phyloP scores from a whole-genome alignment of 495 filamentous ascomycete species.

The Sordaria brevicollis region DNA sequence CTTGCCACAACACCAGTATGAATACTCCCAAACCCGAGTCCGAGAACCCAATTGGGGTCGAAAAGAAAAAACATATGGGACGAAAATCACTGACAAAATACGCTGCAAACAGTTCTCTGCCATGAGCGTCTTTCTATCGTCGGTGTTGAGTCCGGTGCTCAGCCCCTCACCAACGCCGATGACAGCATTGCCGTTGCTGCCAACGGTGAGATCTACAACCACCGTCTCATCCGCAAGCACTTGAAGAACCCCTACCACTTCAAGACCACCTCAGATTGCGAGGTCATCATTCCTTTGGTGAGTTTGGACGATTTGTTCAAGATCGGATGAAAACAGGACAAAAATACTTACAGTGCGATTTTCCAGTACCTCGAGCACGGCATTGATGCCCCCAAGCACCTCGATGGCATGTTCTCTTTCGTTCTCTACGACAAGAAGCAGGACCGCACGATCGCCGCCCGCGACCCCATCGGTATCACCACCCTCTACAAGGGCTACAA shows the following conservation, averaged over 20 bases:
- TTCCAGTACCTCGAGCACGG: conserved; percentile 87
- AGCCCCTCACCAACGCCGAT: conserved; percentile 88
- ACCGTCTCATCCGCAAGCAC: conserved; percentile 78
- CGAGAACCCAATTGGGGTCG: background rate
- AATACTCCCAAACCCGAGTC: background rate
- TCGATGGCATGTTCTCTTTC: conserved; percentile 99
- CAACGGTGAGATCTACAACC: conserved; percentile 99
- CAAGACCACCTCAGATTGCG: conserved; percentile 96
- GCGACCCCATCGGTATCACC: conserved; percentile 95
- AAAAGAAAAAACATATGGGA: background rate
- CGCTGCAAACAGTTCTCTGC: conserved; percentile 60
- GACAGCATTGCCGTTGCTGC: conserved; percentile 82
- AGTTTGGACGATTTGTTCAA: conserved; percentile 15
- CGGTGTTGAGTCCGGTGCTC: conserved; percentile 90
- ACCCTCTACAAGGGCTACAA: conserved; percentile 94
- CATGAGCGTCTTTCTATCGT: conserved; percentile 97
- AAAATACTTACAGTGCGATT: background rate
- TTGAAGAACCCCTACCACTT: conserved; percentile 77
- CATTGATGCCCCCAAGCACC: conserved; percentile 82
- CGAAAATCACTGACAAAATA: conserved; percentile 10
- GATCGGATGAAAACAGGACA: background rate
- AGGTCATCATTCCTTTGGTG: conserved; percentile 96
- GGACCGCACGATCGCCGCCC: conserved; percentile 84
- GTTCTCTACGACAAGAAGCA: conserved; percentile 89
- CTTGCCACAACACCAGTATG: conserved; percentile 80